Evolutionary conservation across 2,329 filamentous ascomycete species (phyloP).

Genomic region (Fusarium sulawesiense): DNA sequence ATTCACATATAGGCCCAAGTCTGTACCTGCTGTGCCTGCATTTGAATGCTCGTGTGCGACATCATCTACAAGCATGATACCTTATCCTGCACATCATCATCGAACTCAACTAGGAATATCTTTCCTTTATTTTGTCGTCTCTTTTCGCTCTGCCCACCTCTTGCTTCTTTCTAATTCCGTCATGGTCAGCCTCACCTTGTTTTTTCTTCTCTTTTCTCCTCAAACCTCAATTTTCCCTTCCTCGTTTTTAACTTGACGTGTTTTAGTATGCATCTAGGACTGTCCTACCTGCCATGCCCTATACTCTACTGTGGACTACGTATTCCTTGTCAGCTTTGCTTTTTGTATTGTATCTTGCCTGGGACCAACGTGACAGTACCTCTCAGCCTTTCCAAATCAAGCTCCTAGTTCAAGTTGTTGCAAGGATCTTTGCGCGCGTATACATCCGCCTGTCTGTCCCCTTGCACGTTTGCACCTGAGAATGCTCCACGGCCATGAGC

Average conservation of each 20-base stretch:
- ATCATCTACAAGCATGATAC: constrained; percentile 39
- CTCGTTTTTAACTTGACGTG: constrained; percentile 7
- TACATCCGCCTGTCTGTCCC: constrained; percentile 30
- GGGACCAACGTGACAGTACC: constrained; percentile 26
- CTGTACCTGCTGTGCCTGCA: constrained; percentile 33
- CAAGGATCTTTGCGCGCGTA: constrained; percentile 39
- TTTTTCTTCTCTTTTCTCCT: constrained; percentile 37
- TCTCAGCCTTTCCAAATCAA: constrained; percentile 44
- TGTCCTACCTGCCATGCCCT: neutral
- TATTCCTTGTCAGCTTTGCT: constrained; percentile 23
- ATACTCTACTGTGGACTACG: neutral
- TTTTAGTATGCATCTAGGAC: constrained; percentile 13
- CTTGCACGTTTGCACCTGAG: constrained; percentile 33
- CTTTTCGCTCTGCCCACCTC: constrained; percentile 25
- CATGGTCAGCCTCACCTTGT: constrained; percentile 42
- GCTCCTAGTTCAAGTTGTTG: constrained; percentile 22
- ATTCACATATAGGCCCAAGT: constrained; percentile 11
- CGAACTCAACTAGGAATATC: constrained; percentile 15
- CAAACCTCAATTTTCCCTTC: constrained; percentile 12
- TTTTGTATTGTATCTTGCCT: constrained; percentile 1
- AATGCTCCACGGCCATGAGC: constrained; percentile 34
- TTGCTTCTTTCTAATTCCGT: constrained; percentile 24
- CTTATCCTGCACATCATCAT: constrained; percentile 42
- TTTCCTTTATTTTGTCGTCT: constrained; percentile 22
- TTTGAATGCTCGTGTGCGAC: constrained; percentile 34